Percentiles rank a stretch among this genome's conserved stretches.
Conservation (phyloP, 306 rosid species). For the Dryas alaskensis region DNA sequence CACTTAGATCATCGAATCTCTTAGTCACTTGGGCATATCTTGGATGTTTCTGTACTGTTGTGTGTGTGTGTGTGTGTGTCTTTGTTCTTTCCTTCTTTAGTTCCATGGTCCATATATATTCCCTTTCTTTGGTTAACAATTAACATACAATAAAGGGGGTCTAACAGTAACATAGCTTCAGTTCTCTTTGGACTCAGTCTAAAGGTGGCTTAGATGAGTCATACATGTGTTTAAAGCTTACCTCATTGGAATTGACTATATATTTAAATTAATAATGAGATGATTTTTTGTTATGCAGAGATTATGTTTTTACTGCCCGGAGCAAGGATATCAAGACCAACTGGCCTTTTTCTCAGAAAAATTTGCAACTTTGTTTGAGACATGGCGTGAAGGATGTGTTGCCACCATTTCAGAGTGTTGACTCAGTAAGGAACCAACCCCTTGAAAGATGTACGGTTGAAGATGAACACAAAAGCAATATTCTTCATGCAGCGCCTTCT, state of each 20-base stretch:
- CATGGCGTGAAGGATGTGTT: slow-evolving; percentile 52
- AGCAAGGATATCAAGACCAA: slow-evolving; percentile 46
- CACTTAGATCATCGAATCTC: slow-evolving; percentile 23
- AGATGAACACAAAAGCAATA: slow-evolving; percentile 21
- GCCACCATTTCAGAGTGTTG: slow-evolving; percentile 53
- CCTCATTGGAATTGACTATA: background rate
- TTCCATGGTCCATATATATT: slow-evolving; percentile 8
- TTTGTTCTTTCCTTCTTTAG: background rate
- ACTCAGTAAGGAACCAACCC: slow-evolving; percentile 32
- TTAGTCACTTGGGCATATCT: slow-evolving; percentile 20
- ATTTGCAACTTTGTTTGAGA: slow-evolving; percentile 53
- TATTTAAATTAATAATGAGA: slow-evolving; percentile 4
- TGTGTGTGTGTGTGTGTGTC: background rate
- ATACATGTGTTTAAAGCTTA: slow-evolving; percentile 10
- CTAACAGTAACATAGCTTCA: background rate
- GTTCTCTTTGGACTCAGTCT: slow-evolving; percentile 7
- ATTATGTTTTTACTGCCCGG: slow-evolving; percentile 53
- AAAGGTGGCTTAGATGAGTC: slow-evolving; percentile 7
- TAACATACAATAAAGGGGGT: slow-evolving; percentile 30
- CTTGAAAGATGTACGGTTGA: slow-evolving; percentile 27
- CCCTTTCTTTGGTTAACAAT: slow-evolving; percentile 5
- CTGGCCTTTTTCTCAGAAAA: slow-evolving; percentile 57
- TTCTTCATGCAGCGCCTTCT: slow-evolving; percentile 28
- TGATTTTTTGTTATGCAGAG: slow-evolving; percentile 34
- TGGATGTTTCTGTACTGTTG: slow-evolving; percentile 29